Evolutionary conservation across 768 basidiomycete species (phyloP), one percentile per base, ranked within the genome.

Genomic region (Boletus reticulatus): DNA sequence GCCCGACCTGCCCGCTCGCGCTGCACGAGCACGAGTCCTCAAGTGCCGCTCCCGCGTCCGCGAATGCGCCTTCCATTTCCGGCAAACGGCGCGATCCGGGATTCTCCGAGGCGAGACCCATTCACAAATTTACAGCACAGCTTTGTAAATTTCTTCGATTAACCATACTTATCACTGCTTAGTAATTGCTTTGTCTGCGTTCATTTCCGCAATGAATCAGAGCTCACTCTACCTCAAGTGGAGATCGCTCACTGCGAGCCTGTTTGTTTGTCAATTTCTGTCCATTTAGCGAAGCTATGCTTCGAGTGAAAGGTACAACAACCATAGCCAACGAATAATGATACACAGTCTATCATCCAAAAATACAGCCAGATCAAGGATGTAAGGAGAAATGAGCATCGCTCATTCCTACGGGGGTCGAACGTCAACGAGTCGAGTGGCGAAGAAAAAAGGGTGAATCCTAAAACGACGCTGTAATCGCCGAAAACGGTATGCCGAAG

Each of bases 261-360:
- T n/a, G n/a, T 29, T 39, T 19, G 19, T 39, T 19, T 19, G 8
- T 17, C 8, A 39, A 4, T n/a, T 13, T 9, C 3, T 3, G 48
- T 37, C 17, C 36, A 59, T 43, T 29, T 22, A 31, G 19, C 17
- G 12, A 37, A 43, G 37, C 17, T 36, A 41, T n/a, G 10, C 12
- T 44, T 22, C 6, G 10, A 8, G 10, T 39, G 12, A 7, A 37
- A 13, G 29, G n/a, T 41, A 56, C 31, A 50, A 5, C n/a, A 29
- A 29, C 11, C 50, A 38, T 27, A 47, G 14, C 29, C 13, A 29
- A 44, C 3, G 1, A 41, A 52, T 70, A 68, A 7, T 1, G 31
- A 68, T 71, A 69, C 70, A 69, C 2, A 17, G 31, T 70, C 60
- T 72, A 68, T 24, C 41, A n/a, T 12, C 20, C 12, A 60, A 52